phyloP scores from a whole-genome alignment of 176 grass and related monocot species.

The Alopecurus myosuroides region DNA sequence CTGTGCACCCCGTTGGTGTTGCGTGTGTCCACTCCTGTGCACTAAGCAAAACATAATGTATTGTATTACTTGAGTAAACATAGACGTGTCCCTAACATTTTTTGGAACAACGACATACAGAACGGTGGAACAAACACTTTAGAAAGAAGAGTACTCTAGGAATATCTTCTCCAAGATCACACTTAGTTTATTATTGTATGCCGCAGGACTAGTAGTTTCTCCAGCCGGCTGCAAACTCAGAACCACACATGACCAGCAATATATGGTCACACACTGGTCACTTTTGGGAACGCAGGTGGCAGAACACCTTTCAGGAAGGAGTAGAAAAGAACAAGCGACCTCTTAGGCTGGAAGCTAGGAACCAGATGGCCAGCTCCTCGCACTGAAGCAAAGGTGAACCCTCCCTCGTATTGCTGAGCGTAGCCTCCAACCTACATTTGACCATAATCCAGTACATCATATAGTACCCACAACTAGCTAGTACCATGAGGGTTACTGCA shows the following conservation, averaged over 20 bases:
- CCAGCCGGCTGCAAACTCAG: neutral
- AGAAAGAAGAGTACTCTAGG: neutral
- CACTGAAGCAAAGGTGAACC: conserved; percentile 28
- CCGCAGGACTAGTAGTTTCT: neutral
- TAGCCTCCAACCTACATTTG: conserved; percentile 43
- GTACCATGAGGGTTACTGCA: neutral
- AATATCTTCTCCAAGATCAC: neutral
- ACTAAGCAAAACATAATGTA: neutral
- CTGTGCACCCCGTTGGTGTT: no score
- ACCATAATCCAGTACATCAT: neutral
- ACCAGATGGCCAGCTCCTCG: conserved; percentile 50
- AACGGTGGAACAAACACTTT: neutral
- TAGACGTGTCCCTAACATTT: neutral
- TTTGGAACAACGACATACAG: neutral
- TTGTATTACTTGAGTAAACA: neutral
- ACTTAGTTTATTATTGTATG: conserved; percentile 1
- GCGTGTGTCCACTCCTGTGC: no score
- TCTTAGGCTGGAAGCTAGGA: conserved; percentile 43
- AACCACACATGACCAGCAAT: neutral
- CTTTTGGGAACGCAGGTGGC: neutral
- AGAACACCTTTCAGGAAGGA: conserved; percentile 23
- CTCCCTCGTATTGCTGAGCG: conserved; percentile 42
- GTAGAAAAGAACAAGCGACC: conserved; percentile 37
- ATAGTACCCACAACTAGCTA: neutral
- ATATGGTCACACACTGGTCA: neutral